Evolutionary conservation across 1,284 basidiomycete species (phyloP).

Genomic region (Wolfiporia cocos): DNA sequence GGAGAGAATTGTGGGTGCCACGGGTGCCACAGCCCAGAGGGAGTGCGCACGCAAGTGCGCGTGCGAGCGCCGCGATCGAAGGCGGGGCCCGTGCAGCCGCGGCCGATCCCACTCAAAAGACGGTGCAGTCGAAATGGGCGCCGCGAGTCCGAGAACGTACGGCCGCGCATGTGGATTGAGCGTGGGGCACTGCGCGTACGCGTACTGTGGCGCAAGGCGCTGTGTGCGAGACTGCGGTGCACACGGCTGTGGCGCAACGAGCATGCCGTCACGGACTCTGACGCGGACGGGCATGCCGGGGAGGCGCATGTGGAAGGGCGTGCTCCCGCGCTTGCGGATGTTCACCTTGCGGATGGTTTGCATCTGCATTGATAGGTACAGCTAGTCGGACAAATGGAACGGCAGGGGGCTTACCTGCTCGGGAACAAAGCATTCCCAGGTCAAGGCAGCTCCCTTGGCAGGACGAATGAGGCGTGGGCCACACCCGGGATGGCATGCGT

Average conservation of each 20-base stretch:
- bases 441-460: neutral
- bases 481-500: constrained; percentile 1
- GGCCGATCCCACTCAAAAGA: no score
- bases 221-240: neutral
- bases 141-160: neutral
- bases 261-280: constrained; percentile 4
- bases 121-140: neutral
- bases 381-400: neutral
- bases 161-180: neutral
- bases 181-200: no score
- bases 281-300: constrained; percentile 11
- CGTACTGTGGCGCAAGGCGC: no score
- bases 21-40: no score
- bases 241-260: neutral
- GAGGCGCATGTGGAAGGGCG: constrained; percentile 16
- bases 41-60: no score
- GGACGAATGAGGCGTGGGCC: neutral
- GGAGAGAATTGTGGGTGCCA: no score
- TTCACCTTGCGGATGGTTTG: constrained; percentile 12
- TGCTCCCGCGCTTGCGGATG: constrained; percentile 14
- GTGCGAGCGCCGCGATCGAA: no score
- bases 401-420: neutral
- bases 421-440: neutral
- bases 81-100: no score
- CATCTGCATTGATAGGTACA: constrained; percentile 3